Base-by-base conservation (phyloP, 805 yeast species). In the Candida silvatica region DNA sequence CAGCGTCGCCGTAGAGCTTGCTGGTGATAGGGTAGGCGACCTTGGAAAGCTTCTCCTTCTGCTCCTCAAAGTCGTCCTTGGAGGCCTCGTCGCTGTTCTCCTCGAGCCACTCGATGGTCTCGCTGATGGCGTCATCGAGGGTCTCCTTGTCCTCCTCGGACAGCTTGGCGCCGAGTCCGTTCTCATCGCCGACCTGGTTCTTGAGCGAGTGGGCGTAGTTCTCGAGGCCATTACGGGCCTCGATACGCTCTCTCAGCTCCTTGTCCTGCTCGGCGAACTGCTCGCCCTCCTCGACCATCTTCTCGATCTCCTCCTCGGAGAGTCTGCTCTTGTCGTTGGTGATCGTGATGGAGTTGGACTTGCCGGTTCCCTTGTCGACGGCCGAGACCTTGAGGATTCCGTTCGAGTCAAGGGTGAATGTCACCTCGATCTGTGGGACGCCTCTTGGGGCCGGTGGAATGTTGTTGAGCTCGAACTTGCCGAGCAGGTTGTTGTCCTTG, bases 251-350 rank as follows among this genome's bases (percentile, higher is more conserved):
- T 57, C 88, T 82, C 41, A 85, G 71, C 50, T 74, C 78, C 48
- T 78, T 80, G 64, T 90, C 97, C 63, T 87, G 94, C 51, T 83
- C 86, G 47, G 94, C 95, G 54, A 67, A 90, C 67, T 83, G 81
- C 65, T 87, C 97, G 50, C 97, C 97, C 58, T 90, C 97, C 56
- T 78, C 92, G 44, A 90, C 95, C 96, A 90, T 90, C 67, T 90
- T 85, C 53, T 90, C 97, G 52, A 90, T 88, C 45, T 87, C 95
- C 43, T 88, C 96, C 68, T 85, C 81, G 18, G 90, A 72, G 55
- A 87, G 74, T 71, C 97, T 83, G 54, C 95, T 95, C 70, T 85
- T 85, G 64, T 87, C 96, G 54, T 87, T 87, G 52, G 86, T 82
- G 58, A 87, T 87, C 37, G 95, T 85, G 56, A 87, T 83, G 52